Evolutionary conservation across 495 filamentous ascomycete genomes (phyloP).

Genomic region (Aspergillus cavernicola): DNA sequence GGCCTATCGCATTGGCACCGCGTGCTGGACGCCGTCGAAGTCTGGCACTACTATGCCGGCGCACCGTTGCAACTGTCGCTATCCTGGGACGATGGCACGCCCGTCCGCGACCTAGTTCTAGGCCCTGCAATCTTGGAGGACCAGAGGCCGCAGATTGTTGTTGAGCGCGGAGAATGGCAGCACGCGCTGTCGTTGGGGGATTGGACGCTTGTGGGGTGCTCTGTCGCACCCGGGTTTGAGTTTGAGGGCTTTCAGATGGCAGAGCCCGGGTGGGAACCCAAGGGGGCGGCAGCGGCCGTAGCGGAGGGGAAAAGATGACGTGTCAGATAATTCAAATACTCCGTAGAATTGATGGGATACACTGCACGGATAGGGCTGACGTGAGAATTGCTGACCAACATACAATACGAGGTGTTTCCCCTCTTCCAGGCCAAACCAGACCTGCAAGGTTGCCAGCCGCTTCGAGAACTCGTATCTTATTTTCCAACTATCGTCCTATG

Average conservation of each 20-base stretch:
- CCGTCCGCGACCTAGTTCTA: background rate
- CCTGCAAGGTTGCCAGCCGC: too few species aligned
- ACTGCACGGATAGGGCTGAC: too few species aligned
- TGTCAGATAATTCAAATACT: too few species aligned
- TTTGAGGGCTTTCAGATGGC: conserved; percentile 4
- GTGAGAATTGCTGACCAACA: too few species aligned
- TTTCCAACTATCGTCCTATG: too few species aligned
- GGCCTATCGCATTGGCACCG: background rate
- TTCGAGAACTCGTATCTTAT: too few species aligned
- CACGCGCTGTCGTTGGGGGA: background rate
- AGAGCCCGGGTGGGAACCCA: background rate
- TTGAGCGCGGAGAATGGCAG: conserved; percentile 3
- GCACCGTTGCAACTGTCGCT: background rate
- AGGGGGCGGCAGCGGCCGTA: background rate
- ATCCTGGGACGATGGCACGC: background rate
- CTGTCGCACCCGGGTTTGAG: conserved; percentile 2
- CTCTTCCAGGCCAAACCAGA: too few species aligned
- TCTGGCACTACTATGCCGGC: conserved; percentile 6
- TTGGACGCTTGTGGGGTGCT: conserved; percentile 2
- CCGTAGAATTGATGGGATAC: too few species aligned
- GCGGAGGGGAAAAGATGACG: too few species aligned
- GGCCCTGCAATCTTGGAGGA: background rate
- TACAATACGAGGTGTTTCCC: too few species aligned
- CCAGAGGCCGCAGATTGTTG: background rate
- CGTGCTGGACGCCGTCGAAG: conserved; percentile 1